Evolutionary conservation across 2,329 filamentous ascomycete genomes (phyloP).

Genomic region (Dendrostoma leiphaemia): DNA sequence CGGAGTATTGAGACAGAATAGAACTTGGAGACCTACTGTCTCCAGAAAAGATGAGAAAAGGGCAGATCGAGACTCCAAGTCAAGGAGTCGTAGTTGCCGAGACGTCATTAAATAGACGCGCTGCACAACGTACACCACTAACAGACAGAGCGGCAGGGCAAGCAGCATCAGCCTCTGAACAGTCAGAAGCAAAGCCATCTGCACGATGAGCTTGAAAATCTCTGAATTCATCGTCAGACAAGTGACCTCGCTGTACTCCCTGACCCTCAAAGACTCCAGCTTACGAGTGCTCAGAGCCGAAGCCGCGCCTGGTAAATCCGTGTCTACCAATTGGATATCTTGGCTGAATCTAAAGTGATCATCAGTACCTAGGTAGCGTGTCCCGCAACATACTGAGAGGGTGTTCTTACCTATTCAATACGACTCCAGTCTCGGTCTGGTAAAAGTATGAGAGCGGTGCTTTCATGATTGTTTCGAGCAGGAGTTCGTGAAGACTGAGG

Average conservation of each 20-base stretch:
- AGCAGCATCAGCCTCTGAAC: constrained; percentile 43
- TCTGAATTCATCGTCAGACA: constrained; percentile 30
- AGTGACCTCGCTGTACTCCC: too few species aligned
- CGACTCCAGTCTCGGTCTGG: constrained; percentile 36
- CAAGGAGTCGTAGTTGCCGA: constrained; percentile 53
- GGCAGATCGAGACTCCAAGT: constrained; percentile 51
- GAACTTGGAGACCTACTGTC: constrained; percentile 26
- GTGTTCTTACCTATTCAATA: constrained; percentile 35
- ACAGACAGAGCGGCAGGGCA: constrained; percentile 42
- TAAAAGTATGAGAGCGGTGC: constrained; percentile 41
- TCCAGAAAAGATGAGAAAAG: constrained; percentile 42
- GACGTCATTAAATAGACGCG: constrained; percentile 54
- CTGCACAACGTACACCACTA: constrained; percentile 44
- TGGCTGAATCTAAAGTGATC: constrained; percentile 36
- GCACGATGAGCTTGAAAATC: constrained; percentile 37
- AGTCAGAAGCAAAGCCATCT: constrained; percentile 41
- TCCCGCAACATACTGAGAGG: neutral
- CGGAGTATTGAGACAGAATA: too few species aligned
- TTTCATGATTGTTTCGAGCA: constrained; percentile 32
- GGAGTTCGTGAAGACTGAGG: constrained; percentile 26
- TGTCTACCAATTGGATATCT: constrained; percentile 43
- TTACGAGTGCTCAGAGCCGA: constrained; percentile 33
- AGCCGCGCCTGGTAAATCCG: constrained; percentile 36
- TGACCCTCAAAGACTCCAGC: constrained; percentile 21
- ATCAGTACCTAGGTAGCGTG: neutral